These are phyloP conservation scores for Wilhelminamyces savonicus DNA, from an alignment of 805 yeast species.

Conservation along the genomic window DNA sequence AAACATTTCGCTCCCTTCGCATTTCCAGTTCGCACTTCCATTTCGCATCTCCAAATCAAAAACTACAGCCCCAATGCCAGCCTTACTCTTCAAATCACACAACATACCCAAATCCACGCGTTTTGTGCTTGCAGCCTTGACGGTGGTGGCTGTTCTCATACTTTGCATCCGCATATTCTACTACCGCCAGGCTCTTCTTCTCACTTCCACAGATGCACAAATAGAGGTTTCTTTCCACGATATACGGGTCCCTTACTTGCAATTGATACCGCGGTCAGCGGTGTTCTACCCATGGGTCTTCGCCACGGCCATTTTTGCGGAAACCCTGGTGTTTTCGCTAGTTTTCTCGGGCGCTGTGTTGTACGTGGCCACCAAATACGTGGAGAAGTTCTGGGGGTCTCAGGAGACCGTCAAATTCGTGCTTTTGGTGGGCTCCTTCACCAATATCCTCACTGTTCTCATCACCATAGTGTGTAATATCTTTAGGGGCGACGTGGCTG, in stretches of 20 bases:
- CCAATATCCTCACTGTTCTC: constrained; percentile 49
- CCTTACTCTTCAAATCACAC: too few species aligned
- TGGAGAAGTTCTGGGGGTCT: constrained; percentile 47
- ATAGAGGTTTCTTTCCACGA: constrained; percentile 25
- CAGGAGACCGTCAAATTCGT: constrained; percentile 46
- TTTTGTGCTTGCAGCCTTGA: too few species aligned
- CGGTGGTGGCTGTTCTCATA: too few species aligned
- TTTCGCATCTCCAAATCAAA: too few species aligned
- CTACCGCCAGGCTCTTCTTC: too few species aligned
- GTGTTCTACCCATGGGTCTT: constrained; percentile 61
- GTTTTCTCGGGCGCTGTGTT: constrained; percentile 31
- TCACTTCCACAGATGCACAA: too few species aligned
- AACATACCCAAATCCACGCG: too few species aligned
- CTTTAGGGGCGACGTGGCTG: constrained; percentile 24
- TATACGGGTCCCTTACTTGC: constrained; percentile 50
- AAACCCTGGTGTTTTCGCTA: constrained; percentile 43
- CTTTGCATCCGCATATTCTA: too few species aligned
- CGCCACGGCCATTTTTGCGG: constrained; percentile 58
- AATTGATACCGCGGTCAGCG: constrained; percentile 55
- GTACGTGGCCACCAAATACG: constrained; percentile 36
- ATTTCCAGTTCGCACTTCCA: too few species aligned
- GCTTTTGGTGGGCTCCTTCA: constrained; percentile 45
- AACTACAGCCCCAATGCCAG: too few species aligned
- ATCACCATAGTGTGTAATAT: constrained; percentile 33
- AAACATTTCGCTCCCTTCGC: too few species aligned